Percentiles rank a stretch among this genome's conserved stretches.
Conservation (phyloP, 805 yeast species). For the Teunomyces funiuensis region DNA sequence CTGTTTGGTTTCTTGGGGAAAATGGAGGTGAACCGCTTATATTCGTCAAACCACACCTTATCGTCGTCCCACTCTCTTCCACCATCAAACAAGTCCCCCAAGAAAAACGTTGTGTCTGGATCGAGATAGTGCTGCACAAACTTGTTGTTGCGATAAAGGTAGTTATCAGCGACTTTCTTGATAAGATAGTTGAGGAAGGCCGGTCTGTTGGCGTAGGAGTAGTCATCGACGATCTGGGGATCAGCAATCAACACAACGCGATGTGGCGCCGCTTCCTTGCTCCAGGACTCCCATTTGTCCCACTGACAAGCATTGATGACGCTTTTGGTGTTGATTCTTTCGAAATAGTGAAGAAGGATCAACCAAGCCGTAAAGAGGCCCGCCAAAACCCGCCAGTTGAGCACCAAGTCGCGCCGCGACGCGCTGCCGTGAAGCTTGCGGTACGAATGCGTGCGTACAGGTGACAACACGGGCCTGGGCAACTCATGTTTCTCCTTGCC, state of each 20-base stretch:
- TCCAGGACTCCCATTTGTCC: conserved; percentile 67
- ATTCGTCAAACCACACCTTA: conserved; percentile 65
- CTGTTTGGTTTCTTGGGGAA: conserved; percentile 48
- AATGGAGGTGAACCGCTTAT: conserved; percentile 60
- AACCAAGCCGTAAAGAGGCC: conserved; percentile 23
- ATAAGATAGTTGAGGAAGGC: conserved; percentile 52
- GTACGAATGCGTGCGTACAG: not conserved
- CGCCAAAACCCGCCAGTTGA: not conserved
- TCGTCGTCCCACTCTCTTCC: conserved; percentile 83
- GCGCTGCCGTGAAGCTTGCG: not conserved
- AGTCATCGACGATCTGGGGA: conserved; percentile 88
- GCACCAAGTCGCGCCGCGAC: not conserved
- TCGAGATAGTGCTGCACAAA: conserved; percentile 54
- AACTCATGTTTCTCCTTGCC: conserved; percentile 1
- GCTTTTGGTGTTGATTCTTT: conserved; percentile 26
- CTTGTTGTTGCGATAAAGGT: conserved; percentile 73
- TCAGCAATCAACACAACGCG: conserved; percentile 73
- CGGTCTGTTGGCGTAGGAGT: conserved; percentile 79
- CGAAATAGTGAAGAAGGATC: conserved; percentile 28
- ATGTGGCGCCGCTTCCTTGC: conserved; percentile 36
- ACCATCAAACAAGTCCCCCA: conserved; percentile 94
- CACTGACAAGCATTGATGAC: conserved; percentile 44
- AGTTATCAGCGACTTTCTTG: conserved; percentile 67
- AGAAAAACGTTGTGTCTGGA: conserved; percentile 75
- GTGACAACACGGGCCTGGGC: conserved; percentile 4